Percentiles rank a stretch among this genome's conserved stretches.
These are phyloP conservation scores for Dipodascus geniculatus DNA, from an alignment of 805 yeast species.

Conservation along the genomic window DNA sequence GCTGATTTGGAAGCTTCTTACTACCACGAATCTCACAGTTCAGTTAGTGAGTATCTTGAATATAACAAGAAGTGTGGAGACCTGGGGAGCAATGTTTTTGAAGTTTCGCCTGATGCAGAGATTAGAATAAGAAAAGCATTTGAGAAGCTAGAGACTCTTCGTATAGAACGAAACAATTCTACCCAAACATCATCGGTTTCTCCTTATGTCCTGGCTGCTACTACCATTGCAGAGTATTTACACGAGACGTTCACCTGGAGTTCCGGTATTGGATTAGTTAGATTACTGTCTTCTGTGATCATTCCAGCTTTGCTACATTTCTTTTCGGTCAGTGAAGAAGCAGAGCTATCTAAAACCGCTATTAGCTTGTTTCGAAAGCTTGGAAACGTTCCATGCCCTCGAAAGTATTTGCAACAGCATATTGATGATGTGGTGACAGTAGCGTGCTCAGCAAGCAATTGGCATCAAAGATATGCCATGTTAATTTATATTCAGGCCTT, in stretches of 20 bases:
- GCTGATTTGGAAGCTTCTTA: constrained; percentile 34
- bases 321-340: constrained; percentile 64
- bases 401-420: constrained; percentile 31
- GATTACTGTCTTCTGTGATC: constrained; percentile 39
- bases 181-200: constrained; percentile 1
- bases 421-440: constrained; percentile 34
- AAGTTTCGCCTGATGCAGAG: constrained; percentile 24
- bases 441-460: constrained; percentile 27
- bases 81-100: constrained; percentile 28
- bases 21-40: constrained; percentile 32
- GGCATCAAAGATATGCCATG: constrained; percentile 55
- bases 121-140: constrained; percentile 34
- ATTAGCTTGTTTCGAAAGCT: constrained; percentile 34
- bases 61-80: constrained; percentile 25
- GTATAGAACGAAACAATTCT: constrained; percentile 16
- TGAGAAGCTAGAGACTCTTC: constrained; percentile 31
- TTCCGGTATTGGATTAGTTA: constrained; percentile 40
- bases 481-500: constrained; percentile 62
- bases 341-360: constrained; percentile 40
- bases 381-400: constrained; percentile 37
- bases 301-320: constrained; percentile 60
- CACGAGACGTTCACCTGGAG: constrained; percentile 42
- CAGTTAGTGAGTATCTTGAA: constrained; percentile 30
- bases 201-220: constrained; percentile 52
- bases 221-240: constrained; percentile 55